These are phyloP conservation scores for Syzygium grande DNA, from an alignment of 345 rosid species.

Conservation along the genomic window DNA sequence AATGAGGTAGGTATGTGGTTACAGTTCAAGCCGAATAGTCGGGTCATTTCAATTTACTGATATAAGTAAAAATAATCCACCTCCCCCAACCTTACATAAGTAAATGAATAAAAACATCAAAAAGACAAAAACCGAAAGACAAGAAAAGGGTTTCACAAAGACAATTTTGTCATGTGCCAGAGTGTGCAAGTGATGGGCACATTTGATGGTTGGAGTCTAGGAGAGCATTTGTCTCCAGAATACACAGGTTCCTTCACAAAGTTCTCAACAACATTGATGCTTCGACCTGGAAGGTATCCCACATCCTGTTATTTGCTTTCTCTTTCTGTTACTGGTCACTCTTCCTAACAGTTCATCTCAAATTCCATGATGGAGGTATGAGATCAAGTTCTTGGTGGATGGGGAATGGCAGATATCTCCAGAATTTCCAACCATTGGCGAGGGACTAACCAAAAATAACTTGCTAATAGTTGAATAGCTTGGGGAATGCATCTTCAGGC, in stretches of 20 bases:
- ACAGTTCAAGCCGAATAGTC: background rate
- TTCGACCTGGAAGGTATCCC: conserved; percentile 78
- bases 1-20: background rate
- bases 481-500: background rate
- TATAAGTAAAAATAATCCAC: background rate
- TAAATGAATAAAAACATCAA: background rate
- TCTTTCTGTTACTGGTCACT: background rate
- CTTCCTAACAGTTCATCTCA: background rate
- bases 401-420: conserved; percentile 85
- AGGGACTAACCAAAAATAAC: conserved; percentile 64
- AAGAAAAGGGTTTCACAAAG: background rate
- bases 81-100: background rate
- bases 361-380: conserved; percentile 42
- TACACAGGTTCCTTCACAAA: conserved; percentile 60
- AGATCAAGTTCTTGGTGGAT: conserved; percentile 86
- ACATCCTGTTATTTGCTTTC: background rate
- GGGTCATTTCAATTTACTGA: background rate
- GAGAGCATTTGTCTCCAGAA: conserved; percentile 75
- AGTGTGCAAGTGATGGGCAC: conserved; percentile 92
- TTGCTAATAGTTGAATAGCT: conserved; percentile 54
- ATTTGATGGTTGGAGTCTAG: conserved; percentile 88
- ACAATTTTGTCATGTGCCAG: conserved; percentile 13
- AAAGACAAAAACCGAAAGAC: background rate
- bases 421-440: conserved; percentile 67
- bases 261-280: conserved; percentile 59